These are phyloP conservation scores for Trametes coccinea DNA, from an alignment of 768 basidiomycete genomes.

Conservation along the genomic window DNA sequence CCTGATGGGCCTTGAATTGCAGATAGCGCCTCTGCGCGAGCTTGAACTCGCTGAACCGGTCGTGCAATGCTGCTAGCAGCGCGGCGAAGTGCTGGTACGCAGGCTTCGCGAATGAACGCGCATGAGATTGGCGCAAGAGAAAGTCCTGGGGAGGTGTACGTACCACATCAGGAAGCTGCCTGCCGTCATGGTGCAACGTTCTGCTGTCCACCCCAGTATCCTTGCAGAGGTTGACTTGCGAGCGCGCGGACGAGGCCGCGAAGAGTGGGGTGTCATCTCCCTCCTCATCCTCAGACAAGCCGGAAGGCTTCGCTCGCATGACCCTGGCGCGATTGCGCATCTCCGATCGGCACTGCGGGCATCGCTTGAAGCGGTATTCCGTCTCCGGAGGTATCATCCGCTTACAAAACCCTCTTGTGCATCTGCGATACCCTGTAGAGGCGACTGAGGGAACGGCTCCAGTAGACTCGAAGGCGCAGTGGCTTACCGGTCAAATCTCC, in stretches of 20 bases:
- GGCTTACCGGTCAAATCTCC: constrained; percentile 5
- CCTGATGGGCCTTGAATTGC: constrained; percentile 18
- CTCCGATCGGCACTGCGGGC: constrained; percentile 24
- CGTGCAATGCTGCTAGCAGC: constrained; percentile 20
- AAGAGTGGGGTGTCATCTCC: too few species aligned
- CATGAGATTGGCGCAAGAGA: not conserved
- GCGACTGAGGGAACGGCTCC: not conserved
- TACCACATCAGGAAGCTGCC: constrained; percentile 3
- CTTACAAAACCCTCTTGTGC: constrained; percentile 19
- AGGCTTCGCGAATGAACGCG: constrained; percentile 7
- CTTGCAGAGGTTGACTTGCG: too few species aligned
- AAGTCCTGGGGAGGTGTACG: not conserved
- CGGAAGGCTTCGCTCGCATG: not conserved
- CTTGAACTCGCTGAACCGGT: constrained; percentile 24
- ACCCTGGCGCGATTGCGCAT: constrained; percentile 7
- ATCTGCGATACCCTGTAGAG: constrained; percentile 17
- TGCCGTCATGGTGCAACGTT: not conserved
- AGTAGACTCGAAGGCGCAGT: not conserved
- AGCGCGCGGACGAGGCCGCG: too few species aligned
- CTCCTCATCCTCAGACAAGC: not conserved
- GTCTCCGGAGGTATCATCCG: constrained; percentile 20
- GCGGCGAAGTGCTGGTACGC: constrained; percentile 24
- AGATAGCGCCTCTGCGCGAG: constrained; percentile 26
- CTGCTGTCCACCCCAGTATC: too few species aligned
- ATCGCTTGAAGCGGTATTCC: constrained; percentile 24